Percentiles rank a stretch among this genome's conserved stretches.
Conservation (phyloP, 495 filamentous ascomycete genomes). For the Neurospora sp. region DNA sequence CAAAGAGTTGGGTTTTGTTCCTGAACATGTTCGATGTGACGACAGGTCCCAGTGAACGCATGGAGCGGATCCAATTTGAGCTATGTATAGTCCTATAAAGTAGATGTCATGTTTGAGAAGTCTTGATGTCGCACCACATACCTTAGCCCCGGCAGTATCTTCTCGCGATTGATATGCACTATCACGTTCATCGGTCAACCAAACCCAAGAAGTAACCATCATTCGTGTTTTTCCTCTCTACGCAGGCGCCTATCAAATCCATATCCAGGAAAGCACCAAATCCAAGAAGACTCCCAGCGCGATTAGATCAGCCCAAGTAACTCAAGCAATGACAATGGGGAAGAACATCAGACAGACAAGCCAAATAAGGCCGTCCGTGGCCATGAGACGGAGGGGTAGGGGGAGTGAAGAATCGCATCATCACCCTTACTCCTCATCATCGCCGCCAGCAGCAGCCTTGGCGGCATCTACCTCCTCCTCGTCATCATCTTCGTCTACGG, state of each 20-base stretch:
- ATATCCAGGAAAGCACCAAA: not conserved
- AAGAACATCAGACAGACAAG: not conserved
- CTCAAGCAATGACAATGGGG: not conserved
- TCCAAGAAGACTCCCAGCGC: not conserved
- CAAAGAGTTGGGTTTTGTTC: not conserved
- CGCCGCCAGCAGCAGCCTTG: constrained; percentile 18
- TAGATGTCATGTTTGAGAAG: not conserved
- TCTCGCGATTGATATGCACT: not conserved
- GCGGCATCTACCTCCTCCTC: constrained; percentile 8
- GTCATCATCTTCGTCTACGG: constrained; percentile 19
- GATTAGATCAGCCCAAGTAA: not conserved
- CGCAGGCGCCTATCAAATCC: not conserved
- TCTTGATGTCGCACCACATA: not conserved
- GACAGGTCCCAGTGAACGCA: not conserved
- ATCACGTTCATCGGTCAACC: not conserved
- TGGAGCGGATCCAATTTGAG: not conserved
- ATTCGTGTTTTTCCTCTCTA: not conserved
- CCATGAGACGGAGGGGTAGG: not conserved
- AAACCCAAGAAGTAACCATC: not conserved
- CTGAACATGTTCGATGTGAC: not conserved
- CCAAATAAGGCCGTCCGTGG: not conserved
- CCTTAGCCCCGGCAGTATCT: not conserved
- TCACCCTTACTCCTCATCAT: constrained; percentile 23
- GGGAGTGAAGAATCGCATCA: not conserved
- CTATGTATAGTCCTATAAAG: not conserved